A percentile compares a stretch with the other conserved stretches of the same genome.
These are phyloP conservation scores for Verticillium klebahnii DNA, from an alignment of 2,329 filamentous ascomycete species.

Conservation along the genomic window DNA sequence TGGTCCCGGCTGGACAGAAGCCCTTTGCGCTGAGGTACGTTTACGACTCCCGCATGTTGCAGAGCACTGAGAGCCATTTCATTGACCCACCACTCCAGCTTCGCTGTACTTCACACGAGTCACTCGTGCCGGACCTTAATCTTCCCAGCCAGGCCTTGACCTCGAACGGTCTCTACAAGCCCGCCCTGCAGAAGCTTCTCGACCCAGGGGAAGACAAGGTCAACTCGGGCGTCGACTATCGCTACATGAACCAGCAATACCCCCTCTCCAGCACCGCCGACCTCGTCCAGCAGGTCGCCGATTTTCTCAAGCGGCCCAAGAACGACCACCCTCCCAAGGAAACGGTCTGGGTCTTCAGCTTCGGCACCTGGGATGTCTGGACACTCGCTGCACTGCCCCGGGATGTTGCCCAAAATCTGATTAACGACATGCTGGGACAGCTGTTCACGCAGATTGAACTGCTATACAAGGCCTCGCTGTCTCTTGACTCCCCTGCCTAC, in stretches of 20 bases:
- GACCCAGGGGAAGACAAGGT: conserved; percentile 22
- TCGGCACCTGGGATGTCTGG: conserved; percentile 54
- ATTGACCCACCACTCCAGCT: conserved; percentile 28
- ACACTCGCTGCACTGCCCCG: conserved; percentile 42
- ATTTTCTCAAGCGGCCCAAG: conserved; percentile 37
- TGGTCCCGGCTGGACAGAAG: conserved; percentile 39
- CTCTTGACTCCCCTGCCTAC: conserved; percentile 37
- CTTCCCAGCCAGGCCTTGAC: conserved; percentile 46
- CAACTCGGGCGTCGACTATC: conserved; percentile 36
- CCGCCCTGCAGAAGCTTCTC: conserved; percentile 29
- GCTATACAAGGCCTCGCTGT: conserved; percentile 38
- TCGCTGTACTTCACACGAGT: conserved; percentile 39
- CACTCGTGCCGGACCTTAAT: conserved; percentile 34
- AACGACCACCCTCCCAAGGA: conserved; percentile 31
- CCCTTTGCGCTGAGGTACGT: conserved; percentile 42
- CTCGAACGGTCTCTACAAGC: conserved; percentile 50
- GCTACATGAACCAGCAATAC: conserved; percentile 37
- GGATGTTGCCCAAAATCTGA: conserved; percentile 26
- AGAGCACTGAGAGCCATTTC: no score
- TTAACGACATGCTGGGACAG: conserved; percentile 31
- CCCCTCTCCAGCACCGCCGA: conserved; percentile 36
- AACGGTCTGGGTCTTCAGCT: conserved; percentile 47
- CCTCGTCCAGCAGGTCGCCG: conserved; percentile 36
- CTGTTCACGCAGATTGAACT: conserved; percentile 42
- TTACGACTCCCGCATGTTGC: background rate